Conservation (phyloP, 176 grass and related monocot species). For the Puccinellia tenuiflora region DNA sequence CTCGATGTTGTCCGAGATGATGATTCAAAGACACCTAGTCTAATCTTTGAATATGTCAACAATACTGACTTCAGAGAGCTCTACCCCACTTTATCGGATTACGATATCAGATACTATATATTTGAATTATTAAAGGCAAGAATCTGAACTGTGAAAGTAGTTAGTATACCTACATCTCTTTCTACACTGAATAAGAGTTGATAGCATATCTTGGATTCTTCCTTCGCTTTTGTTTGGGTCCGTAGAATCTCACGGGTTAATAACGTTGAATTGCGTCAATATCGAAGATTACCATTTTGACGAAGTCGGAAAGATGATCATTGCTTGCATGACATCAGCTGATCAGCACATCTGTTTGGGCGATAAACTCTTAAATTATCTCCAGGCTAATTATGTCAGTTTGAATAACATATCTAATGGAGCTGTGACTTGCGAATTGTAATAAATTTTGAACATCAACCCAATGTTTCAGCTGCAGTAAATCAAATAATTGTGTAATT, state of each 20-base stretch:
- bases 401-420: neutral
- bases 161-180: neutral
- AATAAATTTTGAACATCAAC: neutral
- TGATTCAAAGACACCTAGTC: slow-evolving; percentile 88
- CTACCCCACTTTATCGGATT: slow-evolving; percentile 77
- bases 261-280: neutral
- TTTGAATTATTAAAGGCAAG: slow-evolving; percentile 89
- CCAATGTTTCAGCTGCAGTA: neutral
- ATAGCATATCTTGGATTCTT: neutral
- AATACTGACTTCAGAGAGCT: slow-evolving; percentile 97
- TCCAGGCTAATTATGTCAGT: neutral
- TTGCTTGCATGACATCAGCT: neutral
- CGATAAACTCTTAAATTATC: neutral
- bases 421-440: slow-evolving; percentile 2
- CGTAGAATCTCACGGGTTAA: neutral
- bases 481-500: neutral
- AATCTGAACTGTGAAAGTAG: neutral
- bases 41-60: slow-evolving; percentile 93
- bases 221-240: neutral
- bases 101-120: slow-evolving; percentile 94
- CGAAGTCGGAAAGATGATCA: neutral
- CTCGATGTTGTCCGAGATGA: slow-evolving; percentile 94
- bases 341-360: neutral
- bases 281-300: neutral
- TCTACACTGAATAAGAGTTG: neutral